phyloP scores from a whole-genome alignment of 2,329 filamentous ascomycete species.

The Fonsecaea pedrosoi region DNA sequence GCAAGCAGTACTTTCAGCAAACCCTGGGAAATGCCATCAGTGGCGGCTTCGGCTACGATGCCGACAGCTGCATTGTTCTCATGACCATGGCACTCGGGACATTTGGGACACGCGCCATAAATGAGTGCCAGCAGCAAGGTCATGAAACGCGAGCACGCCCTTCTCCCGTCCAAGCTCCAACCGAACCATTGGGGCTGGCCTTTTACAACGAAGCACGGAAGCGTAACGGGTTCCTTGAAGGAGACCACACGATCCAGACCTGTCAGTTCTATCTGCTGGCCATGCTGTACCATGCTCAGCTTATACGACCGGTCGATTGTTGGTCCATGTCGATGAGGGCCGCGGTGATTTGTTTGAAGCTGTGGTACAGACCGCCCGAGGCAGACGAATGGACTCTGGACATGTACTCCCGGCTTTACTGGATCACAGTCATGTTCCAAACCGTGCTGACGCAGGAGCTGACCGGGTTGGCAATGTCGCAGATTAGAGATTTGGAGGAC shows the following conservation, averaged over 20 bases:
- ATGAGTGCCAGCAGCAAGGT: slow-evolving; percentile 54
- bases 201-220: slow-evolving; percentile 63
- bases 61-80: slow-evolving; percentile 59
- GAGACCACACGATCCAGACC: slow-evolving; percentile 56
- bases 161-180: slow-evolving; percentile 47
- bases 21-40: slow-evolving; percentile 45
- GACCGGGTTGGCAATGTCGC: slow-evolving; percentile 56
- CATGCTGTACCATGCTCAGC: slow-evolving; percentile 60
- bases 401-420: slow-evolving; percentile 62
- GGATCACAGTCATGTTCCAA: slow-evolving; percentile 64
- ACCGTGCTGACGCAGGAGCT: slow-evolving; percentile 62
- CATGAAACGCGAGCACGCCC: slow-evolving; percentile 24
- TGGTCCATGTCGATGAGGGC: slow-evolving; percentile 61
- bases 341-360: slow-evolving; percentile 55
- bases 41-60: slow-evolving; percentile 47
- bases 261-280: slow-evolving; percentile 61
- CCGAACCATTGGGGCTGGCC: slow-evolving; percentile 51
- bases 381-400: slow-evolving; percentile 61
- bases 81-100: slow-evolving; percentile 60
- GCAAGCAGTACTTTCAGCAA: slow-evolving; percentile 58
- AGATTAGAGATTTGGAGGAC: slow-evolving; percentile 59
- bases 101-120: slow-evolving; percentile 56
- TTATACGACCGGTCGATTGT: slow-evolving; percentile 59
- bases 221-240: slow-evolving; percentile 59
- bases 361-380: slow-evolving; percentile 42